These are phyloP conservation scores for Ustilago bromivora DNA, from an alignment of 1,284 basidiomycete species.

Conservation along the genomic window DNA sequence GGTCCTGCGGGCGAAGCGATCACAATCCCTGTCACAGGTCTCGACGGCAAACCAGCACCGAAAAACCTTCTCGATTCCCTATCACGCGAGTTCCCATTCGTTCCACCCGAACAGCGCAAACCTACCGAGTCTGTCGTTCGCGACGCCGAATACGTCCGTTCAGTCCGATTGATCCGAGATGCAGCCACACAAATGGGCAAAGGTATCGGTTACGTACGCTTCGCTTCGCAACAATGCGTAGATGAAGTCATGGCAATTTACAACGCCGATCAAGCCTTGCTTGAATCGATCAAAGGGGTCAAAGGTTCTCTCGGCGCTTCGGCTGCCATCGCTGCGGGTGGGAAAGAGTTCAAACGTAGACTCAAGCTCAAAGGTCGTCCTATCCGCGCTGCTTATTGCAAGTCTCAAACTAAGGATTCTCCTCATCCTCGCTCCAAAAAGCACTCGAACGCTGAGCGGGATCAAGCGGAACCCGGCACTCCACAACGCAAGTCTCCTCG, in stretches of 20 bases:
- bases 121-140: constrained; percentile 24
- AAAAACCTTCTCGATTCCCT: constrained; percentile 22
- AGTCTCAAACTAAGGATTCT: constrained; percentile 45
- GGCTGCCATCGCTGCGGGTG: constrained; percentile 45
- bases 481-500: constrained; percentile 28
- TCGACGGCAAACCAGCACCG: constrained; percentile 40
- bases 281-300: constrained; percentile 44
- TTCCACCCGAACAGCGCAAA: constrained; percentile 29
- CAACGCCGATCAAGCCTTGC: constrained; percentile 63
- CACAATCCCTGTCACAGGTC: constrained; percentile 34
- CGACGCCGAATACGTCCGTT: constrained; percentile 78
- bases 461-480: constrained; percentile 24
- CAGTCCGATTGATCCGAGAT: constrained; percentile 89
- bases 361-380: constrained; percentile 64
- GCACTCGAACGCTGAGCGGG: not conserved
- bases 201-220: constrained; percentile 94
- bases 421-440: constrained; percentile 4
- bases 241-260: constrained; percentile 67
- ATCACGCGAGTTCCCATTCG: constrained; percentile 37
- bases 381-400: constrained; percentile 65
- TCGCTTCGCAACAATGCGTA: constrained; percentile 75
- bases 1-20: constrained; percentile 72
- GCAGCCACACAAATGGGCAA: constrained; percentile 95
- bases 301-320: constrained; percentile 44
- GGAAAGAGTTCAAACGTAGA: constrained; percentile 61